These are phyloP conservation scores for Russula brevipes DNA, from an alignment of 768 basidiomycete genomes.

Conservation along the genomic window DNA sequence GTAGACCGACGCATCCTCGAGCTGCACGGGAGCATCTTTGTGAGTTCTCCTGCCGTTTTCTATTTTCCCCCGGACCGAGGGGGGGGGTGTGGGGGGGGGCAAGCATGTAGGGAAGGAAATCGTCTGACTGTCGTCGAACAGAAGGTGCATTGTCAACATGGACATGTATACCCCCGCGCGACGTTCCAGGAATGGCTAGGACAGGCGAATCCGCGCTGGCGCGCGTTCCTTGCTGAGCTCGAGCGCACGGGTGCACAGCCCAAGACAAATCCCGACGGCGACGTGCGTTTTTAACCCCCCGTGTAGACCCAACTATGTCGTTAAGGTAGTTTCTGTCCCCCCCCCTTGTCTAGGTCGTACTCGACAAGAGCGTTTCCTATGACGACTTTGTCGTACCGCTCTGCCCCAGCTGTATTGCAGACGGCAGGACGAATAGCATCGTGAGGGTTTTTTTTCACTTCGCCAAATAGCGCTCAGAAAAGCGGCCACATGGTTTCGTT, in stretches of 20 bases:
- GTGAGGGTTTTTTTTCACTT: constrained; percentile 34
- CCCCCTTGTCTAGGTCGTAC: constrained; percentile 52
- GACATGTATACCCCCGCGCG: constrained; percentile 62
- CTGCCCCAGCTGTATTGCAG: constrained; percentile 61
- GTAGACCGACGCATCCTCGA: constrained; percentile 56
- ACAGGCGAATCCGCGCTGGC: constrained; percentile 73
- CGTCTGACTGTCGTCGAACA: constrained; percentile 28
- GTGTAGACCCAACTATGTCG: not conserved
- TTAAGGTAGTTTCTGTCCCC: not conserved
- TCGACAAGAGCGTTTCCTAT: constrained; percentile 70
- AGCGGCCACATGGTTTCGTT: not conserved
- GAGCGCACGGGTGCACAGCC: constrained; percentile 53
- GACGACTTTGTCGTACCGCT: constrained; percentile 73
- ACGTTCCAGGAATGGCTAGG: constrained; percentile 73
- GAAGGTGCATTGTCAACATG: constrained; percentile 72
- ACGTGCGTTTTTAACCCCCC: constrained; percentile 46
- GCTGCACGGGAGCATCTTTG: constrained; percentile 85
- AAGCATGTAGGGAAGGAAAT: not conserved
- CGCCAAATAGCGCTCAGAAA: constrained; percentile 14
- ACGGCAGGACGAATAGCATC: constrained; percentile 53
- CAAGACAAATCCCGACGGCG: constrained; percentile 90
- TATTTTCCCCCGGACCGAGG: not conserved
- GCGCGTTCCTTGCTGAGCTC: constrained; percentile 57
- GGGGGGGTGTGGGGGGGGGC: too few relatives aligned
- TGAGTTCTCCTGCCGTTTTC: constrained; percentile 32